Evolutionary conservation across 1,284 basidiomycete species (phyloP).

Genomic region (Cryptococcus depauperatus): DNA sequence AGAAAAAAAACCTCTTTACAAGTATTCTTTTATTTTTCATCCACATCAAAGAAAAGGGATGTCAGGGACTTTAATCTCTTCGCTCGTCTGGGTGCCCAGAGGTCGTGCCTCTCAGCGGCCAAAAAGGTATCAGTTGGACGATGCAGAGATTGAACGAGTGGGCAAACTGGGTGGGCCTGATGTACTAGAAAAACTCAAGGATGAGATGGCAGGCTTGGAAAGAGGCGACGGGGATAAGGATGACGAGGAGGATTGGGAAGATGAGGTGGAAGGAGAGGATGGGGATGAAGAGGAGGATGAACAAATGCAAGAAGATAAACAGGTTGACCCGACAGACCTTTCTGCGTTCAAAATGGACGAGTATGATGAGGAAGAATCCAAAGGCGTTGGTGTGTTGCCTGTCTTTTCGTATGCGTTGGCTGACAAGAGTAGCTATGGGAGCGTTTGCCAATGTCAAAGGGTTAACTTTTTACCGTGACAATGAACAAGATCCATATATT

Average conservation of each 20-base stretch:
- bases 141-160: conserved; percentile 81
- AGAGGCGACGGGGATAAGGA: conserved; percentile 51
- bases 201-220: conserved; percentile 66
- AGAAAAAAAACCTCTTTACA: not conserved
- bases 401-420: not conserved
- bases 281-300: conserved; percentile 51
- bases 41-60: conserved; percentile 15
- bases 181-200: conserved; percentile 73
- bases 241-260: conserved; percentile 49
- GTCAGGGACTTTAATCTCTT: conserved; percentile 50
- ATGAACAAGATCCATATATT: conserved; percentile 94
- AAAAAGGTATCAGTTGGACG: conserved; percentile 81
- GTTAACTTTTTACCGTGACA: conserved; percentile 80
- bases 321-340: conserved; percentile 63
- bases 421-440: conserved; percentile 55
- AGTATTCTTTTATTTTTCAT: not conserved
- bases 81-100: conserved; percentile 66
- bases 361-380: conserved; percentile 77
- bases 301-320: conserved; percentile 37
- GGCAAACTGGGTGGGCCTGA: conserved; percentile 74
- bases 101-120: conserved; percentile 72
- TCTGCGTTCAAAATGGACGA: conserved; percentile 85
- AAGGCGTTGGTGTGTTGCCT: conserved; percentile 50
- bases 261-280: conserved; percentile 23
- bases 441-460: conserved; percentile 96